These are phyloP conservation scores for Globisporangium polare DNA, from an alignment of 352 stramenopile species.

Conservation along the genomic window DNA sequence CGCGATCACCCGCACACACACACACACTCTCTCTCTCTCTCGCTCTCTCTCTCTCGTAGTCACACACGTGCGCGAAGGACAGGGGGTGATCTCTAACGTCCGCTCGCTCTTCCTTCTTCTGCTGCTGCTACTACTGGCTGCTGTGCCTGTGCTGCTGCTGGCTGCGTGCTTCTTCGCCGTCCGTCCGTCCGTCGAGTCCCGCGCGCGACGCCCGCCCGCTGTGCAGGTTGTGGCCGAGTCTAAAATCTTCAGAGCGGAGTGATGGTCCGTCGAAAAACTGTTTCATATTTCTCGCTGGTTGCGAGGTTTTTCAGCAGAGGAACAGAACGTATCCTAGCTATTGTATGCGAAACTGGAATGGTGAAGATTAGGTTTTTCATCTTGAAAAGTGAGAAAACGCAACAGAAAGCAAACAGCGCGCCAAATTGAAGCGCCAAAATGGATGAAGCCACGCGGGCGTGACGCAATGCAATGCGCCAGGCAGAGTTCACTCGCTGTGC, in stretches of 20 bases:
- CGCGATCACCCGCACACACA: neutral
- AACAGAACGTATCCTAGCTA: neutral
- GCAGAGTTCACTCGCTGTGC: neutral
- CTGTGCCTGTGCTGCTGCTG: neutral
- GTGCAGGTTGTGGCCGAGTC: neutral
- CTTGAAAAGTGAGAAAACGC: neutral
- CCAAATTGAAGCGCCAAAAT: neutral
- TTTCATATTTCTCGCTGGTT: neutral
- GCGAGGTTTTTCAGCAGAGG: neutral
- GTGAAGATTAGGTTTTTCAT: neutral
- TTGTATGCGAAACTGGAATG: neutral
- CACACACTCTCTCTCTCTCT: neutral
- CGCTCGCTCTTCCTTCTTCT: neutral
- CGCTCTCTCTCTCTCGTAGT: neutral
- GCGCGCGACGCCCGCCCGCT: neutral
- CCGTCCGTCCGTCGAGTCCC: slow-evolving; percentile 7
- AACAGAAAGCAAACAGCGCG: neutral
- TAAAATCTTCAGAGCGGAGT: slow-evolving; percentile 6
- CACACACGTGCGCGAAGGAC: neutral
- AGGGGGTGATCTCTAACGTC: neutral
- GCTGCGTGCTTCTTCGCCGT: neutral
- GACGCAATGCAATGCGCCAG: neutral
- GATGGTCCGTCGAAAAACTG: neutral
- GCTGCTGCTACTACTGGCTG: neutral
- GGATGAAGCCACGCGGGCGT: neutral